Base-by-base conservation (phyloP, 164 flowering plant genomes). In the Aristolochia fimbriata region DNA sequence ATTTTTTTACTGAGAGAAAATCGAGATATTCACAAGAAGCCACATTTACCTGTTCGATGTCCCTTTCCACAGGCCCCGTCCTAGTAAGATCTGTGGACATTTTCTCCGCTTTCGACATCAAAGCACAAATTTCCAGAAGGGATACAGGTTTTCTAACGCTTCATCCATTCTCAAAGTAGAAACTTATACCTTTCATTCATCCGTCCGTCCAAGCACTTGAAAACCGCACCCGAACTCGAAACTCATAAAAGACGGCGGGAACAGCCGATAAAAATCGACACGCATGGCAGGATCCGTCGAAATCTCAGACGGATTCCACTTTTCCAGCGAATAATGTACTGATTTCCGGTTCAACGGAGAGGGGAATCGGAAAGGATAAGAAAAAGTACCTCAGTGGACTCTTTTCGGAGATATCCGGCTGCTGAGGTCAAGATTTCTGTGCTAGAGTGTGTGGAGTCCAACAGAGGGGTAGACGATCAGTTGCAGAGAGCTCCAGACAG, bases 51-150 rank as follows among this genome's bases (percentile, higher is more conserved):
- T 85, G 94, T 71, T 90, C 97, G 30, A 76, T 74, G 75, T 87
- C 97, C 57, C 97, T 77, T 65, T 87, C 94, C 1, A 75, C 88
- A 4, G 86, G 71, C 13, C 85, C 90, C 55, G 77, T 70, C 65
- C 88, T 69, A 49, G 70, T 76, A 66, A 75, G 83, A 76, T 89
- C 88, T 62, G 87, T 71, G 61, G 79, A 66, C 91, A 83, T 83
- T 62, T 78, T 84, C 69, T 80, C 90, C 64, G 66, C 77, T 64
- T 74, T 51, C 55, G 76, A 73, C 79, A 79, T 75, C 64, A 65
- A 53, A 65, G 65, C 54, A 24, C 62, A 30, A 69, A 48, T 45
- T 48, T 47, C 56, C 61, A 43, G 41, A 49, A 60, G 60, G 62
- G 51, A 54, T 30, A 14, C 58, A 61, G 51, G 61, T 60, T 69